phyloP scores from a whole-genome alignment of 306 rosid species.

The Glycine soja region DNA sequence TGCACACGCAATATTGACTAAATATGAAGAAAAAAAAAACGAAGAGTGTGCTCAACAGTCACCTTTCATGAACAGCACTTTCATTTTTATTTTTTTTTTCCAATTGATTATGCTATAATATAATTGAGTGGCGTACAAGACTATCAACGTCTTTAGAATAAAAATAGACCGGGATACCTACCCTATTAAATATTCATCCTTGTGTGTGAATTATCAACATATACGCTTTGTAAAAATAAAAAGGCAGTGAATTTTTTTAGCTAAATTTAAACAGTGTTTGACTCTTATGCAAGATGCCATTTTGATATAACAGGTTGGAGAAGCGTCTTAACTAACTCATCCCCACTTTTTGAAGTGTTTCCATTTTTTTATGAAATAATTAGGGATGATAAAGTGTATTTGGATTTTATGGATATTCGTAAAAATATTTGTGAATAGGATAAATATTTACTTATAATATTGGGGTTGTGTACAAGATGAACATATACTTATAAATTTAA shows the following conservation, averaged over 20 bases:
- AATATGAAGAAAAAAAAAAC: conserved; percentile 3
- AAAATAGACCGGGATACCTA: background rate
- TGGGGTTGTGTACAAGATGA: no score
- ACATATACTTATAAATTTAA: no score
- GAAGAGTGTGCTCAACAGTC: background rate
- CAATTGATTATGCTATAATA: background rate
- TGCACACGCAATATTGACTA: conserved; percentile 36
- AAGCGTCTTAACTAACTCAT: background rate
- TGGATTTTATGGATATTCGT: no score
- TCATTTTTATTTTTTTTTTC: no score
- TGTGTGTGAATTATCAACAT: background rate
- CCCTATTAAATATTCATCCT: background rate
- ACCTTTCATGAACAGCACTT: background rate
- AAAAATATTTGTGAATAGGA: no score
- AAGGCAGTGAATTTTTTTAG: background rate
- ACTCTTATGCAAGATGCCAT: conserved; percentile 7
- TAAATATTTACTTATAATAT: no score
- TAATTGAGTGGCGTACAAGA: conserved; percentile 51
- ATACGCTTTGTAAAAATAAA: background rate
- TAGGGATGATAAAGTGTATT: no score
- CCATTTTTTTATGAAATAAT: no score
- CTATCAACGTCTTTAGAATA: conserved; percentile 6
- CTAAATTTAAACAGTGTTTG: background rate
- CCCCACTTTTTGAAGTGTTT: no score
- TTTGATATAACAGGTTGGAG: conserved; percentile 2